phyloP scores from a whole-genome alignment of 768 basidiomycete genomes.

The Tulasnella sp. region DNA sequence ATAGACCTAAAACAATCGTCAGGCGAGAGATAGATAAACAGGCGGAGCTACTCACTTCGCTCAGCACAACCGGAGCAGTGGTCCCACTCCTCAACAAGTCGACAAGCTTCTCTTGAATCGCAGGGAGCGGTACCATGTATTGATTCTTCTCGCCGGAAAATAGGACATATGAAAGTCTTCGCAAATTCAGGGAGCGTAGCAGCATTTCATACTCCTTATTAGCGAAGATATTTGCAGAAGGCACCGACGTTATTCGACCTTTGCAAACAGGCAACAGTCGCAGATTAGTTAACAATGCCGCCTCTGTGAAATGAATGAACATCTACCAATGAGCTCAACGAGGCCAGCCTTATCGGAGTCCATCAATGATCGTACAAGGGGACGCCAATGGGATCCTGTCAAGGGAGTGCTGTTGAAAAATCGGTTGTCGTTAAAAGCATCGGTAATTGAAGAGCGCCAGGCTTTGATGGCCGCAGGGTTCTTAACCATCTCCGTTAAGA shows the following conservation, averaged over 20 bases:
- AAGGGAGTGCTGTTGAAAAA: slow-evolving; percentile 67
- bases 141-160: slow-evolving; percentile 84
- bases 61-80: slow-evolving; percentile 73
- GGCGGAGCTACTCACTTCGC: slow-evolving; percentile 48
- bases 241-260: slow-evolving; percentile 54
- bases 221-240: slow-evolving; percentile 93
- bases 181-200: slow-evolving; percentile 70
- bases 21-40: not conserved
- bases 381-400: slow-evolving; percentile 55
- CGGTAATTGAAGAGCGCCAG: slow-evolving; percentile 71
- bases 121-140: slow-evolving; percentile 78
- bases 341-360: slow-evolving; percentile 81
- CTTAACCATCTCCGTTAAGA: slow-evolving; percentile 67
- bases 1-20: slow-evolving; percentile 37
- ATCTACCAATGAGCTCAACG: slow-evolving; percentile 68
- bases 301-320: not conserved
- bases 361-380: slow-evolving; percentile 67
- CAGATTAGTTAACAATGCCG: not conserved
- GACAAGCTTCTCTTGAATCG: slow-evolving; percentile 94
- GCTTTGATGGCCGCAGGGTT: slow-evolving; percentile 68
- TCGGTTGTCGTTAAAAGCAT: slow-evolving; percentile 73
- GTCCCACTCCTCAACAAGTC: slow-evolving; percentile 73
- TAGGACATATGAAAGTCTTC: slow-evolving; percentile 78
- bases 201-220: slow-evolving; percentile 92
- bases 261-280: not conserved